These are phyloP conservation scores for Chaetomiaceae sp. DNA, from an alignment of 2,329 filamentous ascomycete species.

Conservation along the genomic window DNA sequence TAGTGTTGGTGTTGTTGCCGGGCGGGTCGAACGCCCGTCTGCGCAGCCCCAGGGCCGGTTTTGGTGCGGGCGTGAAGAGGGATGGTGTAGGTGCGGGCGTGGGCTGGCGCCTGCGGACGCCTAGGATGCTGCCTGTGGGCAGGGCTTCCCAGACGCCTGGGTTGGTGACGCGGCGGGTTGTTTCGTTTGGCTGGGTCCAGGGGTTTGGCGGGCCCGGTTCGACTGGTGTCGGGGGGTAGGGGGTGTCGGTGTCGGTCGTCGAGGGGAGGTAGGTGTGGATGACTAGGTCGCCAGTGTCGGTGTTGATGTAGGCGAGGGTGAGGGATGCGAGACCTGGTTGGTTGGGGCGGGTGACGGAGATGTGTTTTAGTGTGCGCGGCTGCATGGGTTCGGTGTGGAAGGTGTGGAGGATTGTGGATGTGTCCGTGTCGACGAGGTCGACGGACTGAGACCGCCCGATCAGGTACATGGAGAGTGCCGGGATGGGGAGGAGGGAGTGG, in stretches of 20 bases:
- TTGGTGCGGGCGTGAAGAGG: slow-evolving; percentile 14
- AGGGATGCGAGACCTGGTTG: slow-evolving; percentile 53
- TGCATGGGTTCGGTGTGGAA: slow-evolving; percentile 56
- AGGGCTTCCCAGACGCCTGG: slow-evolving; percentile 63
- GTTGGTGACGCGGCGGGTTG: slow-evolving; percentile 50
- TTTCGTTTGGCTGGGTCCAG: slow-evolving; percentile 49
- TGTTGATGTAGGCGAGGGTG: slow-evolving; percentile 59
- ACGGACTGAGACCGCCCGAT: slow-evolving; percentile 53
- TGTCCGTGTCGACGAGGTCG: slow-evolving; percentile 57
- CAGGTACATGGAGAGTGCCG: slow-evolving; percentile 55
- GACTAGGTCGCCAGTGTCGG: slow-evolving; percentile 56
- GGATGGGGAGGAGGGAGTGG: slow-evolving; percentile 54
- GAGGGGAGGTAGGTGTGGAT: slow-evolving; percentile 59
- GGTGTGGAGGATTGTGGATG: slow-evolving; percentile 53
- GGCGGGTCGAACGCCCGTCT: too few species aligned
- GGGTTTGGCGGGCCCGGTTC: slow-evolving; percentile 41
- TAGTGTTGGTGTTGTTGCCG: too few species aligned
- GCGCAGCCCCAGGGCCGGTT: slow-evolving; percentile 11
- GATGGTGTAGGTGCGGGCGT: neutral
- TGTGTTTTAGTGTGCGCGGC: slow-evolving; percentile 54
- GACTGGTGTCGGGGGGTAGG: slow-evolving; percentile 48
- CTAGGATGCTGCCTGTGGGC: slow-evolving; percentile 56
- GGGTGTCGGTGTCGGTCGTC: slow-evolving; percentile 47
- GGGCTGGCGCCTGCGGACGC: slow-evolving; percentile 46
- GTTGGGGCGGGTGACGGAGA: slow-evolving; percentile 47